phyloP scores from a whole-genome alignment of 306 rosid species.

The Quercus gilva region DNA sequence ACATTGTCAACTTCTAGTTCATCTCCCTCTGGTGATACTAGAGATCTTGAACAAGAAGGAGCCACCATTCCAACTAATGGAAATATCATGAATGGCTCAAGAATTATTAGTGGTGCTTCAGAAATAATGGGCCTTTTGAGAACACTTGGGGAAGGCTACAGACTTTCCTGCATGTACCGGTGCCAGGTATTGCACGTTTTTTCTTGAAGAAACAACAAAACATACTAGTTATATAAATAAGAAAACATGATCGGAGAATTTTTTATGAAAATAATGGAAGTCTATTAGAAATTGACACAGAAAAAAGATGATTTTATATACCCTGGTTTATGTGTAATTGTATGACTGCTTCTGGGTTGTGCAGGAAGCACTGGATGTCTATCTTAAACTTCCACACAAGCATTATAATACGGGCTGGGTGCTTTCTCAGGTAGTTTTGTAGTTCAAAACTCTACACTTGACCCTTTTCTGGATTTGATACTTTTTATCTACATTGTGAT shows the following conservation, averaged over 20 bases:
- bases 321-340: conserved; percentile 20
- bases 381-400: conserved; percentile 76
- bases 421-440: conserved; percentile 82
- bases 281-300: neutral
- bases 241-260: neutral
- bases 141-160: conserved; percentile 84
- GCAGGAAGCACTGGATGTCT: conserved; percentile 92
- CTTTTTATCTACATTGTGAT: neutral
- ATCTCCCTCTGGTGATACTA: conserved; percentile 49
- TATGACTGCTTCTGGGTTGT: conserved; percentile 27
- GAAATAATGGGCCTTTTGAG: conserved; percentile 80
- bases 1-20: conserved; percentile 50
- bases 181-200: conserved; percentile 71
- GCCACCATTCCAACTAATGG: conserved; percentile 44
- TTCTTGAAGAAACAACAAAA: conserved; percentile 4
- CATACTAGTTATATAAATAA: neutral
- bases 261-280: neutral
- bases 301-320: conserved; percentile 18
- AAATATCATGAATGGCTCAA: conserved; percentile 47
- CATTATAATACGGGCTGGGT: conserved; percentile 98
- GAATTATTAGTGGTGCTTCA: conserved; percentile 57
- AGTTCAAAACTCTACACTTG: conserved; percentile 1
- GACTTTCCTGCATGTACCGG: conserved; percentile 81
- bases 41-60: conserved; percentile 64
- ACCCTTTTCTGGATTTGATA: neutral